Base-by-base conservation (phyloP, 345 rosid genomes). In the Eucalyptus guilfoylei region DNA sequence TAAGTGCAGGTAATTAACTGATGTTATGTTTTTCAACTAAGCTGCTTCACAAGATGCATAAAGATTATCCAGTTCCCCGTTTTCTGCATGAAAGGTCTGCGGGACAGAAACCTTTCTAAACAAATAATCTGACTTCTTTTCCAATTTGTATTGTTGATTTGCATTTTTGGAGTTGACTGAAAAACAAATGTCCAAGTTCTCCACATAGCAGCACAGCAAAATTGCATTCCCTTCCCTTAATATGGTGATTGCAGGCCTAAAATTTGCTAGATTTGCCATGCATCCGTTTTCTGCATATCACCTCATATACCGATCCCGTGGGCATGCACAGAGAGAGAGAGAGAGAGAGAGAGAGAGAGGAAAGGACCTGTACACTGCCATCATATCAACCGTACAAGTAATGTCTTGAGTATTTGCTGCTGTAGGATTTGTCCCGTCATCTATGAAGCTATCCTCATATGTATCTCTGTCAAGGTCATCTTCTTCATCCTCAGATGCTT, bases 291-390 rank as follows among this genome's bases (percentile, higher is more conserved):
- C 15, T n/a, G 30, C 16, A 23, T 32, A 21, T 19, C 83, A 21
- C 83, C 83, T 76, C 47, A 11, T 76, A 37, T 76, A 37, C 24
- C 7, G 5, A 76, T 40, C 45, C 83, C 0, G 15, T 37, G 47
- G 28, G 45, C 28, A 45, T 0, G 24, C 49, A 67, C 9, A 49
- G 89, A 64, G 86, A 88, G n/a, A 85, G 90, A 89, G 24, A 16
- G n/a, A 87, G 54, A 37, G 72, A 86, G 91, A 89, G 37, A 45
- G 89, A 55, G 89, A 88, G 45, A 67, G 89, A 88, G 83, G 86
- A n/a, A 88, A 86, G 60, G 62, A 97, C 99, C 99, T 96, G 96
- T 97, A 97, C 87, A 97, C 54, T 86, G 97, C 97, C 95, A 96
- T 93, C 98, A 96, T 97, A 94, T 97, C 98, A 92, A 93, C 91